These are phyloP conservation scores for Magnaporthales sp. DNA, from an alignment of 2,329 filamentous ascomycete genomes.

Conservation along the genomic window DNA sequence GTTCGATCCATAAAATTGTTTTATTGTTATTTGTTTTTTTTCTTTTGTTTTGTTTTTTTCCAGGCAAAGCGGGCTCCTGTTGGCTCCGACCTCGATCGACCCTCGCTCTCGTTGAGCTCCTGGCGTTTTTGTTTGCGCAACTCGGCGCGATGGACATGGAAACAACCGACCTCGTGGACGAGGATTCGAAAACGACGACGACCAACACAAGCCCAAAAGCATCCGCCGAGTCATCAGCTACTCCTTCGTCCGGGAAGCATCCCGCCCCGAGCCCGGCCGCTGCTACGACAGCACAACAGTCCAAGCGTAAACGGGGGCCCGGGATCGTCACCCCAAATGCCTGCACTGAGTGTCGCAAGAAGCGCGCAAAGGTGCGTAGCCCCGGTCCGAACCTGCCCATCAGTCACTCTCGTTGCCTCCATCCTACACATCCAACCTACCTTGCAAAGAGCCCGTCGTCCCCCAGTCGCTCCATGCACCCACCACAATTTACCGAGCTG, in stretches of 20 bases:
- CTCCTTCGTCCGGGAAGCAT: conserved; percentile 5
- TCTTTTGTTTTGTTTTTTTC: neutral
- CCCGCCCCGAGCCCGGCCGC: conserved; percentile 1
- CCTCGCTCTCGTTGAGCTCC: neutral
- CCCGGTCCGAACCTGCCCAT: neutral
- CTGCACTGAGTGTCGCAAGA: conserved; percentile 53
- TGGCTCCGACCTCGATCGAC: neutral
- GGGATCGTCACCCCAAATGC: conserved; percentile 52
- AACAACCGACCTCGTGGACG: neutral
- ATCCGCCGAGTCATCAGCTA: conserved; percentile 2
- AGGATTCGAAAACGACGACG: neutral
- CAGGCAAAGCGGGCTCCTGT: neutral
- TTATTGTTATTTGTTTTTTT: neutral
- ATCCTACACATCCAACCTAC: neutral
- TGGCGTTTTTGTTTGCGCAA: neutral
- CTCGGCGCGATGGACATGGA: neutral
- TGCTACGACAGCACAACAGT: conserved; percentile 12
- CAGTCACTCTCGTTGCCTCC: conserved; percentile 6
- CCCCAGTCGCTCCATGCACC: neutral
- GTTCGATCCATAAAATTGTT: neutral
- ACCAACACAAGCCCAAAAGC: conserved; percentile 2
- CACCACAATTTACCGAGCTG: neutral
- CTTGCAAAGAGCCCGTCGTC: too few relatives aligned
- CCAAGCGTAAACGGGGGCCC: conserved; percentile 44
- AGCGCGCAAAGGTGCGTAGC: conserved; percentile 45